Evolutionary conservation across 2,329 filamentous ascomycete genomes (phyloP).

Genomic region (Parasarocladium wereldwijsianum): DNA sequence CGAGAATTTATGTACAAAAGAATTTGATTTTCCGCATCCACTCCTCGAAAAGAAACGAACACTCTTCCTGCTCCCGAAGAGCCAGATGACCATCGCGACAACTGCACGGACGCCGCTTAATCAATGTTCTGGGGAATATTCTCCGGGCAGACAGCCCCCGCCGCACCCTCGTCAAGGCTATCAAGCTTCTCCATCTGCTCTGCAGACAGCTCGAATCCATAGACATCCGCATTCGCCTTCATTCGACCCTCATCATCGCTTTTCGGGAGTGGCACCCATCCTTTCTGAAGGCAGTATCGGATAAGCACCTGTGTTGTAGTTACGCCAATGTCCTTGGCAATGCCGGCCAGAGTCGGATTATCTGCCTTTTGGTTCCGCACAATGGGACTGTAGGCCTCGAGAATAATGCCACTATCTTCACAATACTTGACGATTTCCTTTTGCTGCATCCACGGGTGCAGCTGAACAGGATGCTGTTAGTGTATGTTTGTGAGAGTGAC

Average conservation of each 20-base stretch:
- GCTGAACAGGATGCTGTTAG: conserved; percentile 43
- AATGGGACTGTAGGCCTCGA: conserved; percentile 26
- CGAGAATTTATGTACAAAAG: no score
- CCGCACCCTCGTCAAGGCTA: conserved; percentile 1
- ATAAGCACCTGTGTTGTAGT: conserved; percentile 52
- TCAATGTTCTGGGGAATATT: conserved; percentile 4
- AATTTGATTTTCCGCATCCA: no score
- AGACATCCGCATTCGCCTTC: conserved; percentile 3
- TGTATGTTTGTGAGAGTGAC: neutral
- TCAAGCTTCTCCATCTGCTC: conserved; percentile 4
- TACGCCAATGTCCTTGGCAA: conserved; percentile 45
- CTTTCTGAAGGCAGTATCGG: conserved; percentile 56
- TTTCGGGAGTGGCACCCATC: conserved; percentile 54
- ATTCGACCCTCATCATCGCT: conserved; percentile 46
- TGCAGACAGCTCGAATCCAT: conserved; percentile 1
- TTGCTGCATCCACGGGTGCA: conserved; percentile 57
- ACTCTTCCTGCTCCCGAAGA: no score
- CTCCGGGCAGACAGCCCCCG: conserved; percentile 3
- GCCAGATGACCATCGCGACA: no score
- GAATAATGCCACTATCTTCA: conserved; percentile 59
- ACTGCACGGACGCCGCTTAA: no score
- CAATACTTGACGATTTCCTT: conserved; percentile 33
- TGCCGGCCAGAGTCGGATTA: conserved; percentile 38
- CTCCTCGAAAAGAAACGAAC: no score
- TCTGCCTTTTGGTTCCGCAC: conserved; percentile 20